These are phyloP conservation scores for Cyberlindnera japonica DNA, from an alignment of 805 yeast genomes.

Conservation along the genomic window DNA sequence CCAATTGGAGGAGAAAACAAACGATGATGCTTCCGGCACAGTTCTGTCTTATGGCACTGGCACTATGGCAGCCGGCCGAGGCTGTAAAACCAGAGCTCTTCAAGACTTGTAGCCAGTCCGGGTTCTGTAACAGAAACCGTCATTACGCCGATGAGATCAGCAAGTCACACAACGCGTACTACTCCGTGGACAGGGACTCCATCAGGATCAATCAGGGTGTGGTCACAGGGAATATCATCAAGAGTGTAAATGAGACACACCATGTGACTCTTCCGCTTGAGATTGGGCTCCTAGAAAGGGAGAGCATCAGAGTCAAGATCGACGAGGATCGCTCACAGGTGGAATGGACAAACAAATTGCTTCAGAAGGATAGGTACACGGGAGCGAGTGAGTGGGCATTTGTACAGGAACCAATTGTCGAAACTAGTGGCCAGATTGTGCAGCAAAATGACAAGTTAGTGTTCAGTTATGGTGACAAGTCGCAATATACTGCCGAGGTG, in stretches of 20 bases:
- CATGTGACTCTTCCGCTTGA: constrained; percentile 50
- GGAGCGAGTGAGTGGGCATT: constrained; percentile 62
- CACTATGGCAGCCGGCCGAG: neutral
- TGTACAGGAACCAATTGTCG: constrained; percentile 25
- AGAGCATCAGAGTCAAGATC: constrained; percentile 55
- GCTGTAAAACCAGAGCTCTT: constrained; percentile 66
- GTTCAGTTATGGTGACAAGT: constrained; percentile 36
- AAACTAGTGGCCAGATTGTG: constrained; percentile 12
- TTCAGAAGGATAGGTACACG: constrained; percentile 51
- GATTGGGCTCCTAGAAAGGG: constrained; percentile 51
- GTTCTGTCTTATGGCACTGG: neutral
- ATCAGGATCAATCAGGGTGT: constrained; percentile 32
- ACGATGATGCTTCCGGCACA: neutral
- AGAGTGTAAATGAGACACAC: constrained; percentile 39
- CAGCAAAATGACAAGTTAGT: constrained; percentile 20
- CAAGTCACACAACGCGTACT: constrained; percentile 33
- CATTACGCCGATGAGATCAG: constrained; percentile 45
- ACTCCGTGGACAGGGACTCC: constrained; percentile 37
- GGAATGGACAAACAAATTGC: constrained; percentile 22
- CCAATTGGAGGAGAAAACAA: neutral
- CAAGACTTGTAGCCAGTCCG: constrained; percentile 74
- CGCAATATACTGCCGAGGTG: constrained; percentile 42
- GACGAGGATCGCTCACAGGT: constrained; percentile 52
- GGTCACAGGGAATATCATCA: constrained; percentile 45
- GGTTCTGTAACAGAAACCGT: constrained; percentile 80